Evolutionary conservation across 768 basidiomycete species (phyloP).

Genomic region (Psilocybe cubensis): DNA sequence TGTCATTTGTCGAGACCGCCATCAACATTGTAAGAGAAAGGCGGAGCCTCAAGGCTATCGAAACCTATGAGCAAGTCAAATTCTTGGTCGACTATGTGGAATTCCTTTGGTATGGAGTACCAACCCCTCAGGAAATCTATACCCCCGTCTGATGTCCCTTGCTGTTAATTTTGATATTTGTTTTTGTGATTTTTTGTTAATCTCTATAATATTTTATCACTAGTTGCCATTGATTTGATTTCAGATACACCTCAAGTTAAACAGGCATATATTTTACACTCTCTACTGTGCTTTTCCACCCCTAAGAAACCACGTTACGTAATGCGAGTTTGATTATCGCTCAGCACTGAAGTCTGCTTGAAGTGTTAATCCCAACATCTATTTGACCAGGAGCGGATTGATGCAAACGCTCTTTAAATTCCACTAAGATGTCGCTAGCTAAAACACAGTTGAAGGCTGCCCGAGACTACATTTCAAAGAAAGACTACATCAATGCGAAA

Average conservation of each 20-base stretch:
- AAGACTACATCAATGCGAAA: constrained; percentile 71
- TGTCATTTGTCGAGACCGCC: constrained; percentile 72
- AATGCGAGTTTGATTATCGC: too few relatives aligned
- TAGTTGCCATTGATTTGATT: neutral
- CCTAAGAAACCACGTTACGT: too few relatives aligned
- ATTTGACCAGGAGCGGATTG: too few relatives aligned
- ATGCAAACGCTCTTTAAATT: neutral
- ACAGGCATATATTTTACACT: too few relatives aligned
- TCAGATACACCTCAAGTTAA: too few relatives aligned
- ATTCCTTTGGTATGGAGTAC: constrained; percentile 32
- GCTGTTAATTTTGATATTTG: neutral
- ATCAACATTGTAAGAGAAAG: constrained; percentile 75
- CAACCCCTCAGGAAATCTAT: neutral
- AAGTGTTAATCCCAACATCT: too few relatives aligned
- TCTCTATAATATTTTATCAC: neutral
- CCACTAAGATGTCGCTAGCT: constrained; percentile 46
- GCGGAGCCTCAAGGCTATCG: constrained; percentile 88
- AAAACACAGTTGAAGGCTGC: constrained; percentile 82
- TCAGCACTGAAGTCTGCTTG: too few relatives aligned
- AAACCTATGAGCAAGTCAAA: constrained; percentile 91
- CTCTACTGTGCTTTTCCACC: too few relatives aligned
- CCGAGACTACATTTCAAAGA: constrained; percentile 74
- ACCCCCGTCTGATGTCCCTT: neutral
- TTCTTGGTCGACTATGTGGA: constrained; percentile 82
- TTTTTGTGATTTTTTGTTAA: too few relatives aligned